Conservation (phyloP, 2,329 filamentous ascomycete genomes). For the Sporothrix phasma region DNA sequence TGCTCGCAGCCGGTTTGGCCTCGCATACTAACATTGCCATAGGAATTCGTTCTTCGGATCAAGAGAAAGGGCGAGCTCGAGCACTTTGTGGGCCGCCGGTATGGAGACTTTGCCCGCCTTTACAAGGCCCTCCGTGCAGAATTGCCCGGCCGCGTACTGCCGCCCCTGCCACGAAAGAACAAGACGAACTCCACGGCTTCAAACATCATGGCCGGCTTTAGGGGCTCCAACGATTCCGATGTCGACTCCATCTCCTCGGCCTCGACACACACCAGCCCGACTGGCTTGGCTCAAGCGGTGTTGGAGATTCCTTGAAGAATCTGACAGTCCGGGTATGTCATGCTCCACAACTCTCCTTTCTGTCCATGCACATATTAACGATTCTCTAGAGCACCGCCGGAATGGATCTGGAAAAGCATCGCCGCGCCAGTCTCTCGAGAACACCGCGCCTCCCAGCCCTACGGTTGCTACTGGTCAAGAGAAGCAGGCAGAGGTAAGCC, state of each 20-base stretch:
- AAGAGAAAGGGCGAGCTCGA: constrained; percentile 68
- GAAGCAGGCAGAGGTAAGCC: constrained; percentile 23
- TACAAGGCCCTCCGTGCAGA: constrained; percentile 73
- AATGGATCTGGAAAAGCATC: constrained; percentile 30
- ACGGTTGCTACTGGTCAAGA: constrained; percentile 21
- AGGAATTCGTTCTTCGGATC: constrained; percentile 86
- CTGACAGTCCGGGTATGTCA: constrained; percentile 30
- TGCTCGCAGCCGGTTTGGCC: neutral
- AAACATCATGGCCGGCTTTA: constrained; percentile 41
- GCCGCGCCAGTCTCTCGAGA: constrained; percentile 38
- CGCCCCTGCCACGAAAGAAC: constrained; percentile 84
- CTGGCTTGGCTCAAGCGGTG: constrained; percentile 21
- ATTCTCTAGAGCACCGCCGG: constrained; percentile 19
- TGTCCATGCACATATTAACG: neutral
- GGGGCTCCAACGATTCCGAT: constrained; percentile 60
- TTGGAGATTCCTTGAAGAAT: constrained; percentile 29
- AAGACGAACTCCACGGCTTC: constrained; percentile 63
- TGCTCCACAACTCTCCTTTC: neutral
- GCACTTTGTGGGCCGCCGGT: constrained; percentile 71
- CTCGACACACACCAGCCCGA: constrained; percentile 50
- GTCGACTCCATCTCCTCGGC: constrained; percentile 70
- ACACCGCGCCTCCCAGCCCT: constrained; percentile 23
- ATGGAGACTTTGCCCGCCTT: constrained; percentile 75
- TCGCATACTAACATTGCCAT: neutral
- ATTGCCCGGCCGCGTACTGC: constrained; percentile 80